These are phyloP conservation scores for Phialophora chinensis DNA, from an alignment of 2,329 filamentous ascomycete genomes.

Conservation along the genomic window DNA sequence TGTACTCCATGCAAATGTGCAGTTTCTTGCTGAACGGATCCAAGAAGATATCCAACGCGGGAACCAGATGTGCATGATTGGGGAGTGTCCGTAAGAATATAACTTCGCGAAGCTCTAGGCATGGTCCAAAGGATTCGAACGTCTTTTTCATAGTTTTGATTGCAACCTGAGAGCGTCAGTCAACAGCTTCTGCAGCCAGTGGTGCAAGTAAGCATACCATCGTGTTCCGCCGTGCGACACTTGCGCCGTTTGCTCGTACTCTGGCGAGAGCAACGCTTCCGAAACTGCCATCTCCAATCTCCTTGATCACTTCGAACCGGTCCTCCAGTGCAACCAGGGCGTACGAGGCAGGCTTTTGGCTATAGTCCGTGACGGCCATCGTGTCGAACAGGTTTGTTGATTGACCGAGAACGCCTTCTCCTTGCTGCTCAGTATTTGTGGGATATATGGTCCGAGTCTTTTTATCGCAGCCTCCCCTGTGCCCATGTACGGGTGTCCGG, in stretches of 20 bases:
- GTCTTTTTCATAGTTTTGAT: constrained; percentile 99
- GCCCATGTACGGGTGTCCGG: constrained; percentile 24
- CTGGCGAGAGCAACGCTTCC: constrained; percentile 92
- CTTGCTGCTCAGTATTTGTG: neutral
- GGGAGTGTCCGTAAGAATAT: constrained; percentile 93
- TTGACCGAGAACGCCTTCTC: neutral
- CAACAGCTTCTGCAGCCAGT: constrained; percentile 4
- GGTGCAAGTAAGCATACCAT: constrained; percentile 66
- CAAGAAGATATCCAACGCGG: constrained; percentile 95
- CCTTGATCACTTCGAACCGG: constrained; percentile 94
- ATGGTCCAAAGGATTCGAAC: constrained; percentile 89
- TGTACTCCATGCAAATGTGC: constrained; percentile 99
- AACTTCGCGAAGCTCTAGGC: constrained; percentile 92
- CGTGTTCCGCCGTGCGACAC: constrained; percentile 85
- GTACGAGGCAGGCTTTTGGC: constrained; percentile 68
- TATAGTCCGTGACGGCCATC: constrained; percentile 76
- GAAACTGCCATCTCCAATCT: constrained; percentile 98
- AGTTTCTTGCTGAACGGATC: constrained; percentile 95
- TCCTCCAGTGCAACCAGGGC: constrained; percentile 77
- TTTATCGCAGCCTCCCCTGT: constrained; percentile 16
- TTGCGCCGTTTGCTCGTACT: constrained; percentile 87
- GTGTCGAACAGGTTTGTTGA: constrained; percentile 54
- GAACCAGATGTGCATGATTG: constrained; percentile 88
- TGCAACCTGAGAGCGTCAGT: constrained; percentile 70
- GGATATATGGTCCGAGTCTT: constrained; percentile 9